Percentiles rank a stretch among this genome's conserved stretches.
These are phyloP conservation scores for Curvularia sp. DNA, from an alignment of 2,329 filamentous ascomycete genomes.

Conservation along the genomic window DNA sequence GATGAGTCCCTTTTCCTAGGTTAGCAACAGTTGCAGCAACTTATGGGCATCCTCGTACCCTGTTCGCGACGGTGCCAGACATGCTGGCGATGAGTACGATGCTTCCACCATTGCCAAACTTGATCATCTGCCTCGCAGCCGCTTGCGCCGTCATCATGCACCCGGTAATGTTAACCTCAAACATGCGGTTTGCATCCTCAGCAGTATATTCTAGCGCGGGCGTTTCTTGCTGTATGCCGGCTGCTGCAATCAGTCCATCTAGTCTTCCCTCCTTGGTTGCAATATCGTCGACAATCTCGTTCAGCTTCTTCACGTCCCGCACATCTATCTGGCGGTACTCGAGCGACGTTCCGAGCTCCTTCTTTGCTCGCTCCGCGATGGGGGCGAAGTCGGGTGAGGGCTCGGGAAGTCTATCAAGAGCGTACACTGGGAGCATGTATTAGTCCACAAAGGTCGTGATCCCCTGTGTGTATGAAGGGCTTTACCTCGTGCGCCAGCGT, in stretches of 20 bases:
- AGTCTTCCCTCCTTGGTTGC: conserved; percentile 73
- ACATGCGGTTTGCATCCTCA: conserved; percentile 68
- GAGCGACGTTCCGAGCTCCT: conserved; percentile 71
- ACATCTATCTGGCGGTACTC: conserved; percentile 84
- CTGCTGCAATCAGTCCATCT: conserved; percentile 79
- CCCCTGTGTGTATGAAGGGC: not conserved
- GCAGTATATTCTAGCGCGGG: conserved; percentile 78
- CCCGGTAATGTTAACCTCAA: conserved; percentile 67
- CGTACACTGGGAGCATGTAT: conserved; percentile 62
- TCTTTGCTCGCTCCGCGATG: conserved; percentile 68
- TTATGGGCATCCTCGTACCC: conserved; percentile 58
- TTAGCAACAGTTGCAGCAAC: conserved; percentile 20
- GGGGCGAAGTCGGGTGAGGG: conserved; percentile 69
- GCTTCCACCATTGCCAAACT: conserved; percentile 65
- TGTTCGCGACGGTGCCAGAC: conserved; percentile 67
- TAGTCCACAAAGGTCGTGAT: not conserved
- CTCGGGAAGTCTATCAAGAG: conserved; percentile 67
- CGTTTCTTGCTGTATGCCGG: conserved; percentile 83
- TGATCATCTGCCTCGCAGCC: conserved; percentile 70
- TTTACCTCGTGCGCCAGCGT: conserved; percentile 73
- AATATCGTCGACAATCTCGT: conserved; percentile 72
- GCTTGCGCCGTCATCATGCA: conserved; percentile 70
- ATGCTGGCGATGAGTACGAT: conserved; percentile 70
- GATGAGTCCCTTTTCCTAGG: conserved; percentile 62
- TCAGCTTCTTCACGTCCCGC: conserved; percentile 71